Percentiles rank a stretch among this genome's conserved stretches.
These are phyloP conservation scores for Colletotrichum kahawae DNA, from an alignment of 2,329 filamentous ascomycete genomes.

Conservation along the genomic window DNA sequence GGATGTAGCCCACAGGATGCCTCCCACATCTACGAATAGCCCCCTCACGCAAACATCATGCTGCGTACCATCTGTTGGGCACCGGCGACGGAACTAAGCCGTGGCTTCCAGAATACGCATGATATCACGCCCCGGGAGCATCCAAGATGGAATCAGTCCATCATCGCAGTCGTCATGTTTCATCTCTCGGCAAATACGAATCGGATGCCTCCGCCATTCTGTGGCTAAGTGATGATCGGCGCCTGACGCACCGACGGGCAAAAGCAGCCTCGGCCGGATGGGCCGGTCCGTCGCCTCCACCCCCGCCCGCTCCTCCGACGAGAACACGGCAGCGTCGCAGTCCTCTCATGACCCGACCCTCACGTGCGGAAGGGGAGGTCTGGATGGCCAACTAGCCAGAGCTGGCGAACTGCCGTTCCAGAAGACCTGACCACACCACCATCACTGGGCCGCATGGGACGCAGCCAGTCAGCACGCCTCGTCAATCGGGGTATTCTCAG, in stretches of 20 bases:
- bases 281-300: constrained; percentile 5
- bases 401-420: neutral
- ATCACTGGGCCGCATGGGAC: constrained; percentile 24
- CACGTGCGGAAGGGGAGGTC: neutral
- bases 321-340: neutral
- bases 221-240: neutral
- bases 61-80: neutral
- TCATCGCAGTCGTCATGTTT: neutral
- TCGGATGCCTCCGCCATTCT: neutral
- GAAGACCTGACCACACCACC: neutral
- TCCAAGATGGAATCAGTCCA: neutral
- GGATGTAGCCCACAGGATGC: neutral
- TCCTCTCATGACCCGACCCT: neutral
- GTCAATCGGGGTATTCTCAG: constrained; percentile 16
- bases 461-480: constrained; percentile 20
- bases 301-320: neutral
- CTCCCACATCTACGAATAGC: neutral
- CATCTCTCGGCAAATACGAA: neutral
- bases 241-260: neutral
- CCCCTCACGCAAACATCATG: neutral
- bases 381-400: neutral
- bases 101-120: neutral
- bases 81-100: neutral
- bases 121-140: constrained; percentile 1
- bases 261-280: neutral